These are phyloP conservation scores for Hemileccinum impolitum DNA, from an alignment of 768 basidiomycete genomes.

Conservation along the genomic window DNA sequence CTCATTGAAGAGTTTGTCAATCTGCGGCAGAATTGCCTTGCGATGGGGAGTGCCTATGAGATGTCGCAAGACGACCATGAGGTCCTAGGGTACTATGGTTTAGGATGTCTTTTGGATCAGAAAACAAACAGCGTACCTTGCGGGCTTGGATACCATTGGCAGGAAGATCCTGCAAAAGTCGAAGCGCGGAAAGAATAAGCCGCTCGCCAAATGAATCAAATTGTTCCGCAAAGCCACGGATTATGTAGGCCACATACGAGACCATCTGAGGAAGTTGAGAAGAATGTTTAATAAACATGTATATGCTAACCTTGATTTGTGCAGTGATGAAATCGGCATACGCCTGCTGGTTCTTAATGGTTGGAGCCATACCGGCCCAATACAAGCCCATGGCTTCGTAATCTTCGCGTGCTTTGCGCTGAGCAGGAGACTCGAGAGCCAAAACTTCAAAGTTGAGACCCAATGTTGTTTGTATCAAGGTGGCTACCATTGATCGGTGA, in stretches of 20 bases:
- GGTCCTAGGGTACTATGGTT: conserved; percentile 51
- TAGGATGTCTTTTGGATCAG: neutral
- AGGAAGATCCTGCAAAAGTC: conserved; percentile 94
- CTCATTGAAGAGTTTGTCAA: conserved; percentile 91
- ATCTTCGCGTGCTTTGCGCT: conserved; percentile 71
- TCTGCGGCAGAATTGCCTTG: conserved; percentile 71
- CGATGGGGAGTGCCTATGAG: conserved; percentile 77
- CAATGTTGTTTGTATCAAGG: conserved; percentile 67
- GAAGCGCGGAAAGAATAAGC: conserved; percentile 73
- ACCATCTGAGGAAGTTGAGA: conserved; percentile 57
- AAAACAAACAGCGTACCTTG: conserved; percentile 48
- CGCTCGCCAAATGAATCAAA: conserved; percentile 76
- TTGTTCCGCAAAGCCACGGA: conserved; percentile 63
- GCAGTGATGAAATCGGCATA: conserved; percentile 84
- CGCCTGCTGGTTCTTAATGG: conserved; percentile 65
- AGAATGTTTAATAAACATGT: neutral
- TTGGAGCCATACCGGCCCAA: conserved; percentile 80
- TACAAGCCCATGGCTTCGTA: conserved; percentile 77
- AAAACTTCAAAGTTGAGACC: conserved; percentile 78
- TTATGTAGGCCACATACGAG: conserved; percentile 87
- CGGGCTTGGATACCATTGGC: conserved; percentile 76
- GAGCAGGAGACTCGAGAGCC: conserved; percentile 75
- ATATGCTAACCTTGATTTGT: conserved; percentile 74
- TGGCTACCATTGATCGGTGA: conserved; percentile 61
- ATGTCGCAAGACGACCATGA: conserved; percentile 91